A percentile compares a stretch with the other conserved stretches of the same genome.
phyloP scores from a whole-genome alignment of 1,284 basidiomycete species.

The Thelephora terrestris region DNA sequence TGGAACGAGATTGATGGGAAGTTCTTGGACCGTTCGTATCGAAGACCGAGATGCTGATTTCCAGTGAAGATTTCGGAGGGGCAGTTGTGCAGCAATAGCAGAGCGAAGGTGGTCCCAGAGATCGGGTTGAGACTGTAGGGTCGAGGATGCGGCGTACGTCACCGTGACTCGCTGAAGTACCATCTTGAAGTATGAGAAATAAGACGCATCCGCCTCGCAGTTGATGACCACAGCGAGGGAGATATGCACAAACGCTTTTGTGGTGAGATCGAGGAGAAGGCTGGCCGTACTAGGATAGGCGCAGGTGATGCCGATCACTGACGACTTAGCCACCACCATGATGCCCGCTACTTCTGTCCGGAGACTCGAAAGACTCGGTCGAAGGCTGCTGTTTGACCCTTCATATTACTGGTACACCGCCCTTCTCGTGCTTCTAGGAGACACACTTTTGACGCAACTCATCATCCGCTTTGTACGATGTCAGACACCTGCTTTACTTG shows the following conservation, averaged over 20 bases:
- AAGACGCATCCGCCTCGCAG: not conserved
- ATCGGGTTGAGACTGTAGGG: constrained; percentile 48
- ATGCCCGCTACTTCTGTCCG: not conserved
- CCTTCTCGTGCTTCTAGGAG: constrained; percentile 53
- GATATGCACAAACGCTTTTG: not conserved
- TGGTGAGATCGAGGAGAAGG: not conserved
- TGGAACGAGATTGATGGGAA: constrained; percentile 66
- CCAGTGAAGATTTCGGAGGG: constrained; percentile 87
- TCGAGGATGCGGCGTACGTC: constrained; percentile 55
- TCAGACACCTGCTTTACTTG: constrained; percentile 30
- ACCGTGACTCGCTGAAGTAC: constrained; percentile 38
- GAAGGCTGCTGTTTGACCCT: constrained; percentile 43
- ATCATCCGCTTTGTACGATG: constrained; percentile 77
- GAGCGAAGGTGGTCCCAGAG: constrained; percentile 62
- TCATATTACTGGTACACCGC: constrained; percentile 60
- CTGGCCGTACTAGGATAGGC: not conserved
- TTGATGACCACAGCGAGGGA: not conserved
- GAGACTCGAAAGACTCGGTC: constrained; percentile 8
- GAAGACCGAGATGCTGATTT: constrained; percentile 60
- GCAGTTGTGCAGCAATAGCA: constrained; percentile 64
- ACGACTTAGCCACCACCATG: not conserved
- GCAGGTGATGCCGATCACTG: not conserved
- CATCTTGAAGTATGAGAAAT: constrained; percentile 19
- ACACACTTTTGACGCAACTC: constrained; percentile 65
- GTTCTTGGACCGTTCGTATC: constrained; percentile 78